A percentile compares a stretch with the other conserved stretches of the same genome.
Conservation (phyloP, 1,284 basidiomycete species). For the Tylopilus orsonianus region DNA sequence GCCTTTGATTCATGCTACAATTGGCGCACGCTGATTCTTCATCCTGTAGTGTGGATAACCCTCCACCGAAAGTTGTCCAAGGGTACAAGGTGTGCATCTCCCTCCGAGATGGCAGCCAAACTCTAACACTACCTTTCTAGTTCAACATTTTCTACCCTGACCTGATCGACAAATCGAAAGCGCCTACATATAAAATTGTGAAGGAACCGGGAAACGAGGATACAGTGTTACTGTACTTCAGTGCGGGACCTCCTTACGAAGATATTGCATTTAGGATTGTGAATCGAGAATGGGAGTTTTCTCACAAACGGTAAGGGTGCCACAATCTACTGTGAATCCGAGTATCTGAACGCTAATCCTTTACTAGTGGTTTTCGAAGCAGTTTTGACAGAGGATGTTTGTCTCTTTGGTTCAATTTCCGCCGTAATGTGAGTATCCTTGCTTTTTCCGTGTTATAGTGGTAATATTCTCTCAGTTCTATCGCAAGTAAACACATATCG, state of each 20-base stretch:
- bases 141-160: constrained; percentile 97
- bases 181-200: constrained; percentile 93
- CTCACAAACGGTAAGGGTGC: constrained; percentile 78
- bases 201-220: constrained; percentile 93
- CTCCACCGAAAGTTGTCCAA: constrained; percentile 96
- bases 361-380: constrained; percentile 73
- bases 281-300: constrained; percentile 97
- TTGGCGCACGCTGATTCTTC: constrained; percentile 10
- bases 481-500: constrained; percentile 47
- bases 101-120: constrained; percentile 16
- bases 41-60: constrained; percentile 80
- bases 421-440: constrained; percentile 68
- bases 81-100: constrained; percentile 81
- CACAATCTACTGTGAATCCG: not conserved
- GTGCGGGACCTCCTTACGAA: constrained; percentile 97
- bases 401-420: constrained; percentile 86
- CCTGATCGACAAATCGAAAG: constrained; percentile 94
- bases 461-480: constrained; percentile 56
- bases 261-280: constrained; percentile 99
- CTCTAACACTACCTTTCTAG: constrained; percentile 37
- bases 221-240: constrained; percentile 91
- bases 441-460: constrained; percentile 11
- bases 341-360: constrained; percentile 14
- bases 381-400: constrained; percentile 85
- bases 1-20: constrained; percentile 1